Evolutionary conservation across 768 basidiomycete genomes (phyloP).

Genomic region (Amanita phalloides): DNA sequence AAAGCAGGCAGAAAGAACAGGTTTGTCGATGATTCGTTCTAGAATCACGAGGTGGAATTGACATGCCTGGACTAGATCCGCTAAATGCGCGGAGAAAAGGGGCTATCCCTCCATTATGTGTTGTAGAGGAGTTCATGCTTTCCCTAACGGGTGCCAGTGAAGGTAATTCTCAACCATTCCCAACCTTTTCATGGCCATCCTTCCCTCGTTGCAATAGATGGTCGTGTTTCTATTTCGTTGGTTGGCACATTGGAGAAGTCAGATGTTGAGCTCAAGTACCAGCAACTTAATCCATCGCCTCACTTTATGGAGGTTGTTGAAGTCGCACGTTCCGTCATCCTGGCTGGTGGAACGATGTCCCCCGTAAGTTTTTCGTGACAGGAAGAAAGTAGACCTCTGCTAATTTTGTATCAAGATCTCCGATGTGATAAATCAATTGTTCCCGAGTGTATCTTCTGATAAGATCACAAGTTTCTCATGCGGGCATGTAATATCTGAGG

Average conservation of each 20-base stretch:
- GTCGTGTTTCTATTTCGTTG: slow-evolving; percentile 56
- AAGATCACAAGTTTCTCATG: slow-evolving; percentile 79
- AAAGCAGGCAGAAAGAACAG: slow-evolving; percentile 34
- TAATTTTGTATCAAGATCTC: slow-evolving; percentile 49
- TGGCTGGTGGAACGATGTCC: slow-evolving; percentile 98
- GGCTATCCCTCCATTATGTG: slow-evolving; percentile 66
- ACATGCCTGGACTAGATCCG: background rate
- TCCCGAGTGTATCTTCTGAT: slow-evolving; percentile 49
- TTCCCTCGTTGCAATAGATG: slow-evolving; percentile 38
- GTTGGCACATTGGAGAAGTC: slow-evolving; percentile 24
- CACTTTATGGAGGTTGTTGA: slow-evolving; percentile 80
- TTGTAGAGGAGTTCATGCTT: slow-evolving; percentile 68
- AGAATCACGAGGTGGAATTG: background rate
- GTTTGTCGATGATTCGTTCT: slow-evolving; percentile 16
- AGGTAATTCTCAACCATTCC: slow-evolving; percentile 27
- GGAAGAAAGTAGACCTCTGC: background rate
- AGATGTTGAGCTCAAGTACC: slow-evolving; percentile 71
- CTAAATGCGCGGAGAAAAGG: slow-evolving; percentile 18
- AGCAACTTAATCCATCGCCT: slow-evolving; percentile 85
- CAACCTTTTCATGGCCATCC: background rate
- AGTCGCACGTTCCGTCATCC: slow-evolving; percentile 69
- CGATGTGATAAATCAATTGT: slow-evolving; percentile 78
- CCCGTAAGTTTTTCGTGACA: slow-evolving; percentile 45
- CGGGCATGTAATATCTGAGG: slow-evolving; percentile 79
- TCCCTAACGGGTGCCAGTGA: slow-evolving; percentile 73